These are phyloP conservation scores for Panaeolus papilionaceus DNA, from an alignment of 768 basidiomycete species.

Conservation along the genomic window DNA sequence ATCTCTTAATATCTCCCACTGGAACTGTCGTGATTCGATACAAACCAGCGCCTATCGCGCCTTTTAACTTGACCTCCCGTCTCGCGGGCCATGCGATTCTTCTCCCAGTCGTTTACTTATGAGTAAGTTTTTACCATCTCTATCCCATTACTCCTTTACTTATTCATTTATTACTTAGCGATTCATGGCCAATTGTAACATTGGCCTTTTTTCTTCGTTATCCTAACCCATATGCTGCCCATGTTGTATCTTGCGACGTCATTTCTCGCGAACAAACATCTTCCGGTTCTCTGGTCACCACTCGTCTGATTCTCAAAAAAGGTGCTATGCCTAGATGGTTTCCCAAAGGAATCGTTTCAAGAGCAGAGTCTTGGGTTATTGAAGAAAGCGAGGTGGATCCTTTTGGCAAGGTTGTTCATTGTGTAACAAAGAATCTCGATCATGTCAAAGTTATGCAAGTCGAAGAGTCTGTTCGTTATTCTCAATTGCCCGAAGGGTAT, in stretches of 20 bases:
- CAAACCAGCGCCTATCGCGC: slow-evolving; percentile 24
- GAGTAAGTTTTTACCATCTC: slow-evolving; percentile 43
- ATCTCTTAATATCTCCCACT: slow-evolving; percentile 10
- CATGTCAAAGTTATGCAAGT: slow-evolving; percentile 95
- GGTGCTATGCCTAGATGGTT: slow-evolving; percentile 95
- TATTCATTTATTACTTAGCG: slow-evolving; percentile 52
- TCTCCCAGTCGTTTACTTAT: slow-evolving; percentile 59
- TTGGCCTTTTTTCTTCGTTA: slow-evolving; percentile 95
- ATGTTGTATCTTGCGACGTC: slow-evolving; percentile 96
- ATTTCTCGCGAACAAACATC: slow-evolving; percentile 81
- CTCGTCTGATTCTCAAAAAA: slow-evolving; percentile 90
- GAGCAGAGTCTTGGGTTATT: slow-evolving; percentile 93
- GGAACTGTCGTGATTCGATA: slow-evolving; percentile 15
- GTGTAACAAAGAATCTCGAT: slow-evolving; percentile 88
- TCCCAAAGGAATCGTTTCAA: slow-evolving; percentile 78
- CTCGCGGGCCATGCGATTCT: slow-evolving; percentile 59
- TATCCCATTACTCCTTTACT: background rate
- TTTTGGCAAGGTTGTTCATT: slow-evolving; percentile 74
- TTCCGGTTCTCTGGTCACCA: slow-evolving; percentile 80
- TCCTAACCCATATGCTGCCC: slow-evolving; percentile 93
- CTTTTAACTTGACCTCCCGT: slow-evolving; percentile 26
- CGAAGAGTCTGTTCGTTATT: slow-evolving; percentile 79
- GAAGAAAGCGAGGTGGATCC: slow-evolving; percentile 96
- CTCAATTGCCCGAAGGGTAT: slow-evolving; percentile 74
- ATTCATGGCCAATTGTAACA: slow-evolving; percentile 92